phyloP scores from a whole-genome alignment of 1,284 basidiomycete species.

The Ustilago cynodontis region DNA sequence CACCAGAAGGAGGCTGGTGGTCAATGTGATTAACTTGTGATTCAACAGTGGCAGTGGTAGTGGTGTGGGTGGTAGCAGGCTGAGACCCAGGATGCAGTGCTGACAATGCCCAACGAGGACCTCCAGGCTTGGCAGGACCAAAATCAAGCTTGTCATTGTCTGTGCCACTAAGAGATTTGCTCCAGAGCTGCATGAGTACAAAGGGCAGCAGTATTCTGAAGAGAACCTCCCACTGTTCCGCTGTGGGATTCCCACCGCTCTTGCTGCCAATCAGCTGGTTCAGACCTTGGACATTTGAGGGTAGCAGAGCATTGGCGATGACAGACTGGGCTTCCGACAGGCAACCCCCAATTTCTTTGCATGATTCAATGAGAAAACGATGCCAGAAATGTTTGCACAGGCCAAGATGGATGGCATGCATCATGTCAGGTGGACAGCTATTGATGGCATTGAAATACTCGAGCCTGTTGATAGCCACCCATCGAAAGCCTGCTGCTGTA shows the following conservation, averaged over 20 bases:
- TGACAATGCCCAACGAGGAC: no score
- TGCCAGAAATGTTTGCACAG: conserved; percentile 18
- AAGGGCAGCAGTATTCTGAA: background rate
- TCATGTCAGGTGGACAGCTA: conserved; percentile 7
- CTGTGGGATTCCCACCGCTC: conserved; percentile 3
- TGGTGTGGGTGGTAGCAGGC: background rate
- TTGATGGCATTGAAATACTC: background rate
- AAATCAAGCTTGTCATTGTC: background rate
- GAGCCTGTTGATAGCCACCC: background rate
- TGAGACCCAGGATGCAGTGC: background rate
- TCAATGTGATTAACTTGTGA: no score
- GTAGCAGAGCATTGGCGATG: background rate
- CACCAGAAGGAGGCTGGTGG: no score
- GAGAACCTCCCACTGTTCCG: background rate
- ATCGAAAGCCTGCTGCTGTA: no score
- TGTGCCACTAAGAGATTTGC: background rate
- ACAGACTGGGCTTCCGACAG: background rate
- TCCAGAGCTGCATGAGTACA: conserved; percentile 11
- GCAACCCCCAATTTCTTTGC: background rate
- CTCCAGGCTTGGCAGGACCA: no score
- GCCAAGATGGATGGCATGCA: conserved; percentile 20
- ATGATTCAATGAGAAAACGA: conserved; percentile 2
- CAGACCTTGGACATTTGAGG: background rate
- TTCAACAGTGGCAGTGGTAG: background rate
- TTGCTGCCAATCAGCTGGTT: background rate